Base-by-base conservation (phyloP, 228 moss, liverwort and hornwort species). In the Sphagnum magellanicum region DNA sequence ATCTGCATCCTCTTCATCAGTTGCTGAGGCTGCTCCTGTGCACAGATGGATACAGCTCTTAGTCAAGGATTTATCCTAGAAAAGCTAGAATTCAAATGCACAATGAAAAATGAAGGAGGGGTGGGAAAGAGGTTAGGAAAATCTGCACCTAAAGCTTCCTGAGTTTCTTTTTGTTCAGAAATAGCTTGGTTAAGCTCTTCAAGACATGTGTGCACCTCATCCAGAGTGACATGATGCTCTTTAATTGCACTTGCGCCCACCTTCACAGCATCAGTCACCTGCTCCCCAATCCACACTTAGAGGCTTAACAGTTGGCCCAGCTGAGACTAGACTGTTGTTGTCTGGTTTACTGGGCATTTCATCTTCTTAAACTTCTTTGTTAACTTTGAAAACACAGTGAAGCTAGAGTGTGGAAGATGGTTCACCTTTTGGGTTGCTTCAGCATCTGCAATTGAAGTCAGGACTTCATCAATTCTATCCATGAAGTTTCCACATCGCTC, bases 381-480 rank as follows among this genome's bases (percentile, higher is more conserved):
- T 32, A 32, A 32, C 32, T 32, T 32, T 2, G 32, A 32, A 32
- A 32, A 32, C 32, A 32, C 32, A 32, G 32, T 32, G 32, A 32
- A 32, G 32, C 32, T 32, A 32, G 32, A 32, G 32, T 32, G 32
- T 32, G 32, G 32, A 32, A 32, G 32, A 32, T 32, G 32, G 6
- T 14, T 12, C 52, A 91, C 97, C 90, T 84, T 91, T 78, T 79
- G 89, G 51, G 93, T 85, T 73, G 89, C 86, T 82, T 98, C 98
- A 5, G 91, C 91, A 74, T 98, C 98, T 74, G 88, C 82, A 76
- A 93, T 88, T 65, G 87, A 71, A 51, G 79, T 77, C 70, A 98
- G 84, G 67, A 98, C 90, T 71, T 93, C 91, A 52, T 91, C 91
- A 66, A 98, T 92, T 72, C 91, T 87, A 75, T 98, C 90, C 77